Percentiles rank a stretch among this genome's conserved stretches.
These are phyloP conservation scores for Penicillium flavigenum DNA, from an alignment of 495 filamentous ascomycete species.

Conservation along the genomic window DNA sequence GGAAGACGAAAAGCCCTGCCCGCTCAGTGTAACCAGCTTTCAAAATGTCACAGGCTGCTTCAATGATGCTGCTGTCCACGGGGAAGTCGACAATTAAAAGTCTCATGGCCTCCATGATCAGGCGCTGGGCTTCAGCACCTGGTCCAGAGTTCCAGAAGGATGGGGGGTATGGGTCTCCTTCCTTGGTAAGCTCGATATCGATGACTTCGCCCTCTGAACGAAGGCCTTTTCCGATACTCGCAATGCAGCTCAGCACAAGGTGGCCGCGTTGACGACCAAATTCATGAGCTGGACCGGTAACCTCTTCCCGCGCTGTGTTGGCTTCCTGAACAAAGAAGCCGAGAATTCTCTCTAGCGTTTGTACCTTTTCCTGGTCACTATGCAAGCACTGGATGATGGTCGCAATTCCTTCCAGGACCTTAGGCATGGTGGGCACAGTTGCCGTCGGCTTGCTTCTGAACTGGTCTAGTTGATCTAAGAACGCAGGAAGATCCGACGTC, in stretches of 20 bases:
- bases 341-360: conserved; percentile 63
- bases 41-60: conserved; percentile 72
- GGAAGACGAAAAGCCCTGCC: conserved; percentile 76
- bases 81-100: conserved; percentile 54
- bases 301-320: conserved; percentile 39
- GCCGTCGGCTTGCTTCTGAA: conserved; percentile 60
- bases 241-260: conserved; percentile 68
- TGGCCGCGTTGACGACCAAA: conserved; percentile 56
- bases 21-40: conserved; percentile 78
- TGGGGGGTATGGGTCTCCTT: conserved; percentile 37
- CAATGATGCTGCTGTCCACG: conserved; percentile 66
- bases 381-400: conserved; percentile 78
- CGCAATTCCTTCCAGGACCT: conserved; percentile 77
- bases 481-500: conserved; percentile 66
- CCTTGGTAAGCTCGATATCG: conserved; percentile 55
- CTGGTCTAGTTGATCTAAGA: conserved; percentile 72
- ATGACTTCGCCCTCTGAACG: conserved; percentile 68
- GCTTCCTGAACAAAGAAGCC: conserved; percentile 53
- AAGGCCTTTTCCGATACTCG: conserved; percentile 75
- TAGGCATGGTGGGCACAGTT: conserved; percentile 72
- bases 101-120: conserved; percentile 56
- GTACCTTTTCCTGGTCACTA: conserved; percentile 59
- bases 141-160: conserved; percentile 61
- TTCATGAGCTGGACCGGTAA: conserved; percentile 38
- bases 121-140: conserved; percentile 54